Conservation (phyloP, 2,329 filamentous ascomycete genomes). For the Cryphonectria naterciae region DNA sequence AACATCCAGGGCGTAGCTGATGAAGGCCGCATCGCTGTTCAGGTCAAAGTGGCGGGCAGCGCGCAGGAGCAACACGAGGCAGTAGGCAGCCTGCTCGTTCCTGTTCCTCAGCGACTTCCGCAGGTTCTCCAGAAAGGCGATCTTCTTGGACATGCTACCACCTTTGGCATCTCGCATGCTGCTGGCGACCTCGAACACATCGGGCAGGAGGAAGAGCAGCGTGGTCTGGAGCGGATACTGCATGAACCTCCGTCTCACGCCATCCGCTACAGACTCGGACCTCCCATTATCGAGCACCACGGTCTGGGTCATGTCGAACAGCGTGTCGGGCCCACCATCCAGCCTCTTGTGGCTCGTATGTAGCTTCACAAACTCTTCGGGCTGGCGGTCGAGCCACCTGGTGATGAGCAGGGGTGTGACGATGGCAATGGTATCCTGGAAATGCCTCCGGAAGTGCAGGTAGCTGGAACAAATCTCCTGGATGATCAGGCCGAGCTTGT, state of each 20-base stretch:
- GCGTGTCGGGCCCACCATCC: conserved; percentile 67
- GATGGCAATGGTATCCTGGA: conserved; percentile 66
- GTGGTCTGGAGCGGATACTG: conserved; percentile 67
- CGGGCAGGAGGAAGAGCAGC: conserved; percentile 66
- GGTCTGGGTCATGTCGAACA: conserved; percentile 71
- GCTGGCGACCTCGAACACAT: conserved; percentile 72
- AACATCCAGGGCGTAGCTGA: conserved; percentile 71
- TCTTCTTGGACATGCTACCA: conserved; percentile 66
- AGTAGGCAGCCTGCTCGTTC: conserved; percentile 70
- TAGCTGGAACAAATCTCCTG: conserved; percentile 71
- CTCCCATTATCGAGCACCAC: conserved; percentile 39
- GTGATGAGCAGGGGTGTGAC: conserved; percentile 66
- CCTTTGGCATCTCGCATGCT: conserved; percentile 68
- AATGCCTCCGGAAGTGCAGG: conserved; percentile 65
- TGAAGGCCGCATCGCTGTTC: conserved; percentile 65
- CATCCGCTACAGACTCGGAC: conserved; percentile 48
- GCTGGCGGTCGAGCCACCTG: conserved; percentile 68
- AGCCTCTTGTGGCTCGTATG: conserved; percentile 64
- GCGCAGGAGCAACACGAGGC: conserved; percentile 64
- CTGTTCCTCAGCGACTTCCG: conserved; percentile 66
- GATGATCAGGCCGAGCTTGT: conserved; percentile 64
- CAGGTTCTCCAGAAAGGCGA: conserved; percentile 65
- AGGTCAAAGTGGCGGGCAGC: conserved; percentile 66
- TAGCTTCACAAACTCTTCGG: conserved; percentile 66
- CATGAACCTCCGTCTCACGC: conserved; percentile 56